Evolutionary conservation across 2,329 filamentous ascomycete species (phyloP), one percentile per base, ranked within the genome.

Genomic region (Nothophaeocryptopus gaeumannii): DNA sequence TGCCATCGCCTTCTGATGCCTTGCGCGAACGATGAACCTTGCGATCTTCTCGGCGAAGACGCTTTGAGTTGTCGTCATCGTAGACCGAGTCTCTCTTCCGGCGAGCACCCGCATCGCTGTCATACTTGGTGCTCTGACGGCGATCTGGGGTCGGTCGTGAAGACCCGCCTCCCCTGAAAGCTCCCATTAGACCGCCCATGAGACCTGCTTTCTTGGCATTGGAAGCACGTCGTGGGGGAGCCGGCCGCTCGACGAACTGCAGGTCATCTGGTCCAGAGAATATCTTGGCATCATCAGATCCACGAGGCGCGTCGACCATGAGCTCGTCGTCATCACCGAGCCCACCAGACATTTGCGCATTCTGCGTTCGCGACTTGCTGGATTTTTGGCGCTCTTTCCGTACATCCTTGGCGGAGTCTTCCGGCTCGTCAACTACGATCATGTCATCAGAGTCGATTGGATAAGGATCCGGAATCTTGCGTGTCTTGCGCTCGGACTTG

Each of bases 401-500:
- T 15, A 62, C 50, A 14, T 67, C 63, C 39, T 65, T 62, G 36
- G 65, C 61, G 39, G 68, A 69, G 49, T 74, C 68, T 47, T 72
- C 74, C 10, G 64, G 64, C n/a, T 69, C 69, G 58, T 81, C 77
- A 42, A 81, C 77, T 67, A 80, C 75, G 36, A 82, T 73, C 47
- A 75, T 68, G 59, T 83, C 81, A 56, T 86, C 83, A 31, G 58
- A 61, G 51, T 82, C 78, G 49, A 84, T 74, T 20, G 81, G 74
- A 71, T 86, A 84, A 53, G 84, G 79, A 65, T 81, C 77, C 53
- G 74, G 76, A 52, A 70, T 67, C 54, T 66, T 58, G 68, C 72
- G 82, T 47, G 78, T 78, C 60, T 73, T 68, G 62, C 78, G 75
- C 56, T 73, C 73, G 10, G 74, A 73, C 37, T 73, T 74, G 58